phyloP scores from a whole-genome alignment of 1,139 yeast genomes.

The Yarrowia galli region DNA sequence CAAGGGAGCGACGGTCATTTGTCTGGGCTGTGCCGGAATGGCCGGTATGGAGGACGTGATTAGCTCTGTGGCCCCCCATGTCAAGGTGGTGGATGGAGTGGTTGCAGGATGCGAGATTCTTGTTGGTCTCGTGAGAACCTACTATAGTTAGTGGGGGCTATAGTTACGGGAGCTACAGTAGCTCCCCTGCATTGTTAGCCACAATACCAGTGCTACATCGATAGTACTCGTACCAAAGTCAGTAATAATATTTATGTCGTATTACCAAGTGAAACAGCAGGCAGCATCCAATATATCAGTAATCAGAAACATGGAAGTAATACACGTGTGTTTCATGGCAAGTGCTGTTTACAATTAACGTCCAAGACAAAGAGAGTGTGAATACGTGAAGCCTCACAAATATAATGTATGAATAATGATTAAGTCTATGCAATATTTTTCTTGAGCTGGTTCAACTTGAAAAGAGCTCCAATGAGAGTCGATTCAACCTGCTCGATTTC shows the following conservation, averaged over 20 bases:
- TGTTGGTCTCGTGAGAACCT: constrained; percentile 38
- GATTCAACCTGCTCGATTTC: constrained; percentile 10
- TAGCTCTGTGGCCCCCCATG: constrained; percentile 46
- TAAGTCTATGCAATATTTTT: constrained; percentile 8
- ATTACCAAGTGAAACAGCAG: not conserved
- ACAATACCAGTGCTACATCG: no score
- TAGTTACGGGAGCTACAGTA: no score
- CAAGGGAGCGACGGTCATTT: constrained; percentile 47
- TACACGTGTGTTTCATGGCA: no score
- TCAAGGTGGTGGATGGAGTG: constrained; percentile 49
- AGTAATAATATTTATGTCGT: constrained; percentile 5
- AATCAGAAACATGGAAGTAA: no score
- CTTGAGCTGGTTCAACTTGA: constrained; percentile 31
- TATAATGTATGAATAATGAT: not conserved
- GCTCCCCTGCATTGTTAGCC: no score
- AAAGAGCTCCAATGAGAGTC: constrained; percentile 26
- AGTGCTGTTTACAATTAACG: no score
- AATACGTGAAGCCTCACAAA: no score
- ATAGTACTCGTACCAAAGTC: not conserved
- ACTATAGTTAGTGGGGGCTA: not conserved
- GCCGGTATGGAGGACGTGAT: constrained; percentile 48
- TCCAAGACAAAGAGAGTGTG: no score
- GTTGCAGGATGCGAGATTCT: constrained; percentile 49
- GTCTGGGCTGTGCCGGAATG: constrained; percentile 52
- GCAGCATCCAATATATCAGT: not conserved